These are phyloP conservation scores for Margaritispora aquatica DNA, from an alignment of 495 filamentous ascomycete species.

Conservation along the genomic window DNA sequence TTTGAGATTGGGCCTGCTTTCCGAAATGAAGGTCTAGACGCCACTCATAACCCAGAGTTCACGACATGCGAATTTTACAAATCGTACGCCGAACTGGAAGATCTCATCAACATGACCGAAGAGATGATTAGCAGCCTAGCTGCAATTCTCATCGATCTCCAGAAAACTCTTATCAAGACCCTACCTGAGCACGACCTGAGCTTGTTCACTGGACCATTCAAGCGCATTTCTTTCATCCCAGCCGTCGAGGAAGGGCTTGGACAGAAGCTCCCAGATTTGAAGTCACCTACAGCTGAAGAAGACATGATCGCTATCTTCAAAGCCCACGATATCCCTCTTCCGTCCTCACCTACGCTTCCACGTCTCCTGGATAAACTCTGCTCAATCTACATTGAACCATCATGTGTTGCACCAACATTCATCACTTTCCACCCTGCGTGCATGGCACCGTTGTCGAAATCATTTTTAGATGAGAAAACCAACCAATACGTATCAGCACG, in stretches of 20 bases:
- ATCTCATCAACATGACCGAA: constrained; percentile 72
- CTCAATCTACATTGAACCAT: constrained; percentile 66
- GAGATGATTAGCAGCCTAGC: constrained; percentile 54
- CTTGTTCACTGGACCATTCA: constrained; percentile 40
- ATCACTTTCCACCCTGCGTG: constrained; percentile 88
- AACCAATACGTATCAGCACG: constrained; percentile 67
- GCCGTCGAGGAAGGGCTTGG: constrained; percentile 62
- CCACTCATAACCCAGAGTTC: constrained; percentile 95
- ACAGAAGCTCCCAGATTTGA: constrained; percentile 64
- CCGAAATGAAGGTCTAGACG: constrained; percentile 91
- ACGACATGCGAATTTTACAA: constrained; percentile 96
- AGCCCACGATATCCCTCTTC: constrained; percentile 43
- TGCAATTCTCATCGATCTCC: constrained; percentile 43
- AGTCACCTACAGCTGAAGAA: constrained; percentile 41
- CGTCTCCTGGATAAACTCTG: constrained; percentile 84
- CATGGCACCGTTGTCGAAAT: constrained; percentile 88
- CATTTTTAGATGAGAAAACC: constrained; percentile 55
- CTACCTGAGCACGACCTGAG: constrained; percentile 45
- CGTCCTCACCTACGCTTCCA: constrained; percentile 56
- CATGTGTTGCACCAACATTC: constrained; percentile 68
- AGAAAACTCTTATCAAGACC: constrained; percentile 37
- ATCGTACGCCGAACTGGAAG: constrained; percentile 70
- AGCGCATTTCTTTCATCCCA: constrained; percentile 73
- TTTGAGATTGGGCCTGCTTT: constrained; percentile 94
- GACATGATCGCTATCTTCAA: constrained; percentile 53